Percentiles rank a stretch among this genome's conserved stretches.
phyloP scores from a whole-genome alignment of 345 rosid genomes.

The Punica granatum region DNA sequence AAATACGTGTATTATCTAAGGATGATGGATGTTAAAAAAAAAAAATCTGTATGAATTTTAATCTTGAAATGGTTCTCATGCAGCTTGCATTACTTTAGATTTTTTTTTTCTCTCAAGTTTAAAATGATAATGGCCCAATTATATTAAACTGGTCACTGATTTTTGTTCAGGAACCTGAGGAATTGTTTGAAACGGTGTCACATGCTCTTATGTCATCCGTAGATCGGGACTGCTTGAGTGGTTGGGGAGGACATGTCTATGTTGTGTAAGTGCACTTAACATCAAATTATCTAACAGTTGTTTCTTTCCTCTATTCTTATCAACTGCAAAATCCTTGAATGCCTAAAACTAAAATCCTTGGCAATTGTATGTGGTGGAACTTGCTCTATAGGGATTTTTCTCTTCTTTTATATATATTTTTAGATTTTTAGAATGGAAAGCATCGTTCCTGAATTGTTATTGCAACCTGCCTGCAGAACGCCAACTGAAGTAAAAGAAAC shows the following conservation, averaged over 20 bases:
- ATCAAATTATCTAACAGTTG: neutral
- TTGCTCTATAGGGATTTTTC: neutral
- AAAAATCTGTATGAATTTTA: no score
- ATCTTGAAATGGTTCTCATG: neutral
- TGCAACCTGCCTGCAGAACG: conserved; percentile 47
- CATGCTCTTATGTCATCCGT: conserved; percentile 90
- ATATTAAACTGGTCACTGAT: neutral
- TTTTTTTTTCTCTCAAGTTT: neutral
- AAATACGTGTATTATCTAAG: neutral
- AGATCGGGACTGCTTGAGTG: conserved; percentile 94
- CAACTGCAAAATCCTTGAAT: neutral
- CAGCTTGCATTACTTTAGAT: neutral
- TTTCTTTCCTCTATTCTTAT: neutral
- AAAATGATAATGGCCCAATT: neutral
- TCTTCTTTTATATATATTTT: neutral
- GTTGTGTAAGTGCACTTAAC: conserved; percentile 83
- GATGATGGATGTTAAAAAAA: neutral
- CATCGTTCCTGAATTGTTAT: neutral
- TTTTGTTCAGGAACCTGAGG: conserved; percentile 74
- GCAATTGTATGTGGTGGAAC: neutral
- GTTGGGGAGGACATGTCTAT: conserved; percentile 98
- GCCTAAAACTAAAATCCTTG: neutral
- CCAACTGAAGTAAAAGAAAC: conserved; percentile 76
- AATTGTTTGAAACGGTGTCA: conserved; percentile 73
- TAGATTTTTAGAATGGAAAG: neutral